Conservation (phyloP, 1,139 yeast genomes). For the Suhomyces maxii region DNA sequence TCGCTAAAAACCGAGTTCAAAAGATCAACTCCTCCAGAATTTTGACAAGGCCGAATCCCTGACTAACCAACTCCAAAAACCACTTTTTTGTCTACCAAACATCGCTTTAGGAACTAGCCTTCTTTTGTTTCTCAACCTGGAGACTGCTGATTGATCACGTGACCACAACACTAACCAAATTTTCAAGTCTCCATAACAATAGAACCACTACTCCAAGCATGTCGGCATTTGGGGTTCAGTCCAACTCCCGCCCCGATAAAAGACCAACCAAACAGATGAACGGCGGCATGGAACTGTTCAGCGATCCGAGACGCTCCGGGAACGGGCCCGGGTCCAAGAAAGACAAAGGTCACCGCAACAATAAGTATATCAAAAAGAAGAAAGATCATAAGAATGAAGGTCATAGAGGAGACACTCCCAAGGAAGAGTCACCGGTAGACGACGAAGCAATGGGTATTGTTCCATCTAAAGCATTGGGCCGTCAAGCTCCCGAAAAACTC, state of each 20-base stretch:
- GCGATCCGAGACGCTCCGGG: conserved; percentile 21
- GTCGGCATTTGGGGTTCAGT: conserved; percentile 12
- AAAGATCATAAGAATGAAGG: not conserved
- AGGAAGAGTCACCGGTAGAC: conserved; percentile 7
- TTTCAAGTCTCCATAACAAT: not conserved
- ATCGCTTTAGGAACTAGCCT: too few species aligned
- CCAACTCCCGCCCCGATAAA: conserved; percentile 6
- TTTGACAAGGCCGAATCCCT: too few species aligned
- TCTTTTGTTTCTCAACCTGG: too few species aligned
- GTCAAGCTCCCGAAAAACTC: conserved; percentile 21
- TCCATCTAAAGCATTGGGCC: conserved; percentile 23
- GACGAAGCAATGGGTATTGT: conserved; percentile 19
- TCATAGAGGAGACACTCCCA: conserved; percentile 1
- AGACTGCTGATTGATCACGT: not conserved
- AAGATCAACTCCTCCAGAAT: too few species aligned
- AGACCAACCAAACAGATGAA: conserved; percentile 2
- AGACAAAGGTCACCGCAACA: conserved; percentile 5
- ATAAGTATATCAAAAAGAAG: not conserved
- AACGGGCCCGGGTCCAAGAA: conserved; percentile 10
- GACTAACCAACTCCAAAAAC: too few species aligned
- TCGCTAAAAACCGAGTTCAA: too few species aligned
- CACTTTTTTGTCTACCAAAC: too few species aligned
- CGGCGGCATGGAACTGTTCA: conserved; percentile 13
- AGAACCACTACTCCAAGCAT: conserved; percentile 1
- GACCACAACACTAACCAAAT: not conserved